A percentile compares a stretch with the other conserved stretches of the same genome.
These are phyloP conservation scores for Coniella lustricola DNA, from an alignment of 2,329 filamentous ascomycete genomes.

Conservation along the genomic window DNA sequence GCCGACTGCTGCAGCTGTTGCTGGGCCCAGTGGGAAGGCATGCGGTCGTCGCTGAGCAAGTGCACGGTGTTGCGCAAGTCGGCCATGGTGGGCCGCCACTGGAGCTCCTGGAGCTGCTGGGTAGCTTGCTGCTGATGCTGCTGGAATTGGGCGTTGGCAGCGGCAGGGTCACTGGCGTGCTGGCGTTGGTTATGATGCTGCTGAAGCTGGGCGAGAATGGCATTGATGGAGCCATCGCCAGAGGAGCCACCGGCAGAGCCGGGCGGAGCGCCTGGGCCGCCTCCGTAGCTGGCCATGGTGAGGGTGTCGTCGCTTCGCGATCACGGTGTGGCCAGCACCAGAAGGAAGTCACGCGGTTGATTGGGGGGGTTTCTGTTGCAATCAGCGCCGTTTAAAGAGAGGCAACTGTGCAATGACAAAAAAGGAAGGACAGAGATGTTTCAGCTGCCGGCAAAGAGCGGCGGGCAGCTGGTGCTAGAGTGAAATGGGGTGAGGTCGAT, in stretches of 20 bases:
- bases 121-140: constrained; percentile 8
- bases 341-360: constrained; percentile 11
- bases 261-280: constrained; percentile 16
- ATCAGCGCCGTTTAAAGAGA: no score
- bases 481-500: constrained; percentile 4
- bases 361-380: no score
- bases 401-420: neutral
- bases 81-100: constrained; percentile 13
- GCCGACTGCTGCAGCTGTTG: no score
- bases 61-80: constrained; percentile 20
- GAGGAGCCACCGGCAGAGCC: neutral
- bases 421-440: no score
- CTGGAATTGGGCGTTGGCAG: constrained; percentile 20
- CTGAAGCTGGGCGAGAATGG: constrained; percentile 35
- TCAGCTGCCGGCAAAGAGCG: no score
- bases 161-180: constrained; percentile 5
- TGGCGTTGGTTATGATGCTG: constrained; percentile 23
- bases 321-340: constrained; percentile 14
- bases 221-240: constrained; percentile 27
- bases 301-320: constrained; percentile 5
- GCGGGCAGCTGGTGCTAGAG: no score
- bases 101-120: constrained; percentile 17
- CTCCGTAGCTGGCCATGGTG: constrained; percentile 30
- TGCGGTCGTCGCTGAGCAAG: constrained; percentile 16
- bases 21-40: constrained; percentile 21